Evolutionary conservation across 805 yeast species (phyloP), one percentile per base, ranked within the genome.

Genomic region (Metschnikowia hibisci): DNA sequence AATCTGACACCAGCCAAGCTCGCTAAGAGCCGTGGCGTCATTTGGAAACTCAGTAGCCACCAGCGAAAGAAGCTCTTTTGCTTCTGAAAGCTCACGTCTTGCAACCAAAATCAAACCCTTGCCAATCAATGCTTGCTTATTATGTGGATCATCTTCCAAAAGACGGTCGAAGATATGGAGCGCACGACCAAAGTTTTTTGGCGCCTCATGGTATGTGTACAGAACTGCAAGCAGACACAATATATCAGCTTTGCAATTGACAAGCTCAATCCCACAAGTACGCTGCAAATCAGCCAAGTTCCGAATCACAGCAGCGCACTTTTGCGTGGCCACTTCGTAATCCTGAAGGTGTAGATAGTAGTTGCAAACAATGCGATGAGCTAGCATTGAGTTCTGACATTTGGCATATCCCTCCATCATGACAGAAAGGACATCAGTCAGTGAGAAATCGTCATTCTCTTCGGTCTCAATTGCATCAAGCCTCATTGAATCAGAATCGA

Each of bases 201-300:
- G 99, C 0, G 97, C 85, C 60, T 91, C 96, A 56, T 82, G 77
- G 57, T 87, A 84, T 0, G 95, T 86, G 57, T 89, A 87, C 1
- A 84, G 74, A 0, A 81, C 76, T 0, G 93, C 98, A 42, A 87
- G 69, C 18, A 78, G 71, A 29, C 88, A 73, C 7, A 84, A 69
- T 16, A 87, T 64, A 40, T 81, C 84, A 40, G 72, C 73, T 50
- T 73, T 78, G 1, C 89, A 71, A 48, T 79, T 65, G 0, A 60
- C 58, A 31, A 87, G 67, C 8, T 62, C 57, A 6, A 74, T 64
- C 0, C 82, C 81, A 3, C 77, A 64, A 7, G 64, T 60, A 38
- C 74, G 60, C 14, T 73, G 71, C 4, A 73, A 52, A 13, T 69
- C 71, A 0, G 83, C 78, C 9, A 83, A 66, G 3, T 76, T 54